A percentile compares a stretch with the other conserved stretches of the same genome.
These are phyloP conservation scores for Exophiala bonariae DNA, from an alignment of 2,329 filamentous ascomycete species.

Conservation along the genomic window DNA sequence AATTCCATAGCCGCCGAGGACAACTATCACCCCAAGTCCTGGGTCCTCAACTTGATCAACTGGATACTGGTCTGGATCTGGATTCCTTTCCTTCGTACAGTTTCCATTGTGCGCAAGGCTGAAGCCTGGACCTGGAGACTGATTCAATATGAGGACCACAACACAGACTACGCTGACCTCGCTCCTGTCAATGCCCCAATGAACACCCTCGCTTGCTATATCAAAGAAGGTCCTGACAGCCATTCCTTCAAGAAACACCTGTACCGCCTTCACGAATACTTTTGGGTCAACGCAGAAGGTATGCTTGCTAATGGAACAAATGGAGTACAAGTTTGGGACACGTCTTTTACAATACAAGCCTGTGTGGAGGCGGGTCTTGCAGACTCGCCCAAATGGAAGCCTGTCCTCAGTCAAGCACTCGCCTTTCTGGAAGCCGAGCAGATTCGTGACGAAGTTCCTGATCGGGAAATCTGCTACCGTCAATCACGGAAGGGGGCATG, in stretches of 20 bases:
- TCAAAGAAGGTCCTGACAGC: constrained; percentile 76
- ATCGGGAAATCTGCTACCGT: constrained; percentile 80
- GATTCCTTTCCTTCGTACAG: constrained; percentile 72
- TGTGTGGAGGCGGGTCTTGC: constrained; percentile 76
- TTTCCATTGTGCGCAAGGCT: constrained; percentile 66
- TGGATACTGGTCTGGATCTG: constrained; percentile 78
- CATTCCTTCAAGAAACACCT: constrained; percentile 72
- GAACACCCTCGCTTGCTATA: constrained; percentile 85
- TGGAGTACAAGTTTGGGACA: constrained; percentile 98
- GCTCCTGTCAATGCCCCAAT: constrained; percentile 88
- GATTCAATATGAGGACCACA: constrained; percentile 87
- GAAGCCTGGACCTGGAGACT: constrained; percentile 81
- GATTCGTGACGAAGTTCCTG: constrained; percentile 76
- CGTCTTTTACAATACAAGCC: constrained; percentile 82
- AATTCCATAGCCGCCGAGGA: constrained; percentile 79
- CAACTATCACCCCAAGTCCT: constrained; percentile 91
- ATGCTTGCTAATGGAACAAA: constrained; percentile 97
- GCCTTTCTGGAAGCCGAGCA: constrained; percentile 89
- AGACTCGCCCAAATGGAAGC: constrained; percentile 72
- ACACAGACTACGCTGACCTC: constrained; percentile 82
- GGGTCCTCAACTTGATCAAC: constrained; percentile 76
- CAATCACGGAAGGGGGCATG: constrained; percentile 91
- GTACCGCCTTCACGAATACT: constrained; percentile 77
- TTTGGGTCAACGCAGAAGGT: constrained; percentile 91
- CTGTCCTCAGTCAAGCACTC: constrained; percentile 80